Evolutionary conservation across 257 asterid species (phyloP), one percentile per base, ranked within the genome.

Genomic region (Solanum piurae): DNA sequence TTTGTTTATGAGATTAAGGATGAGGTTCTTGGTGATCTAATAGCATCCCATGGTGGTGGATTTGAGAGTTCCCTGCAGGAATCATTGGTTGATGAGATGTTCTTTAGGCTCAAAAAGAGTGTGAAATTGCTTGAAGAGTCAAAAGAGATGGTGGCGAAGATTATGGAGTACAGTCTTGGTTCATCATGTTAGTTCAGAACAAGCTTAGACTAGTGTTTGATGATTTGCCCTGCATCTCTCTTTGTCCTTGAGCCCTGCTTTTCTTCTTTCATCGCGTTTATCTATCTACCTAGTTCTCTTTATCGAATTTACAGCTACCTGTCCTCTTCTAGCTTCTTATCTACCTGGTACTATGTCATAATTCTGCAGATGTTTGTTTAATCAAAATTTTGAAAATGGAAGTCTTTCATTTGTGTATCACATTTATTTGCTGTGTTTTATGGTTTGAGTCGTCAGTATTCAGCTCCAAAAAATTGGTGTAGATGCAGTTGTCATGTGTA

Each of bases 1-100:
- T 69, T 92, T 1, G 91, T 90, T 16, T 25, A 60, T 23, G 91
- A 90, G 9, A 68, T 88, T 77, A 89, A 90, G 12, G 29, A n/a
- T 5, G 92, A 89, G 29, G 72, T 92, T 13, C 31, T 88, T 5
- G 87, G 42, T 2, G 90, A 87, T 14, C 34, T 92, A 4, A 62
- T 87, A 62, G 91, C 60, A 0, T 66, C 87, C 40, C 40, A 80
- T 9, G 87, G 85, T 16, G 46, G 86, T 52, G 86, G 88, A 5
- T 21, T 29, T 1, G 88, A 88, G 25, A 25, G 44, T 71, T 86
- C 87, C 86, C 3, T 88, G 3, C 88, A 74, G 38, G 92, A 90
- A 31, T 25, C 90, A 18, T 0, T 38, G 6, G 27, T 75, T 87
- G 91, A 89, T 0, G 91, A 86, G 12, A 88, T 58, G 75, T 33